Conservation (phyloP, 305 asterid species). For the Fraxinus angustifolia region DNA sequence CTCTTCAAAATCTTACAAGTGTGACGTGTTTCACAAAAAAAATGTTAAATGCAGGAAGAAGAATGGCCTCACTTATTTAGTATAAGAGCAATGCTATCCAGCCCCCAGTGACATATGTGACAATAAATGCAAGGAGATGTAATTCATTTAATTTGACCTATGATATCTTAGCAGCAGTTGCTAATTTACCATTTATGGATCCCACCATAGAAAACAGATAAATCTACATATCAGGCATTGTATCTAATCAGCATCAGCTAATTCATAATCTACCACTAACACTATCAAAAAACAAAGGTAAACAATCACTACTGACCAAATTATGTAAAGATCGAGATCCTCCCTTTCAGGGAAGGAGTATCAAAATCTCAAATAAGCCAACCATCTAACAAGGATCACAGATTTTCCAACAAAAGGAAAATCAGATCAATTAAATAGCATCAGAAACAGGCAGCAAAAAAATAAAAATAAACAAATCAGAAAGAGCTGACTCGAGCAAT, state of each 20-base stretch:
- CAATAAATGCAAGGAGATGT: background rate
- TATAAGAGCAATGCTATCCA: background rate
- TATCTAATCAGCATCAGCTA: background rate
- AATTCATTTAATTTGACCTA: background rate
- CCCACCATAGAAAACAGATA: background rate
- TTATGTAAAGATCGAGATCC: constrained; percentile 14
- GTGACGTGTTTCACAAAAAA: background rate
- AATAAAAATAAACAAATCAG: background rate
- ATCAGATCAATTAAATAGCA: background rate
- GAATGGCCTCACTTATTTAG: constrained; percentile 5
- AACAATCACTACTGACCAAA: background rate
- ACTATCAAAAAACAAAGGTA: background rate
- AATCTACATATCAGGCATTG: background rate
- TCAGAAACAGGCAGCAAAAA: background rate
- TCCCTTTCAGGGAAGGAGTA: background rate
- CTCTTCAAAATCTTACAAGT: constrained; percentile 2
- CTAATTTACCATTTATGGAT: background rate
- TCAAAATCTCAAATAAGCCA: constrained; percentile 11
- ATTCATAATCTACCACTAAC: background rate
- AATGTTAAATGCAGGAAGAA: background rate
- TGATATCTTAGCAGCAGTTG: background rate
- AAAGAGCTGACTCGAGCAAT: background rate
- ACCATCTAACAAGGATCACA: background rate
- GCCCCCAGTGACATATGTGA: background rate
- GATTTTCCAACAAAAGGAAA: background rate